These are phyloP conservation scores for Microdochium trichocladiopsis DNA, from an alignment of 2,329 filamentous ascomycete species.

Conservation along the genomic window DNA sequence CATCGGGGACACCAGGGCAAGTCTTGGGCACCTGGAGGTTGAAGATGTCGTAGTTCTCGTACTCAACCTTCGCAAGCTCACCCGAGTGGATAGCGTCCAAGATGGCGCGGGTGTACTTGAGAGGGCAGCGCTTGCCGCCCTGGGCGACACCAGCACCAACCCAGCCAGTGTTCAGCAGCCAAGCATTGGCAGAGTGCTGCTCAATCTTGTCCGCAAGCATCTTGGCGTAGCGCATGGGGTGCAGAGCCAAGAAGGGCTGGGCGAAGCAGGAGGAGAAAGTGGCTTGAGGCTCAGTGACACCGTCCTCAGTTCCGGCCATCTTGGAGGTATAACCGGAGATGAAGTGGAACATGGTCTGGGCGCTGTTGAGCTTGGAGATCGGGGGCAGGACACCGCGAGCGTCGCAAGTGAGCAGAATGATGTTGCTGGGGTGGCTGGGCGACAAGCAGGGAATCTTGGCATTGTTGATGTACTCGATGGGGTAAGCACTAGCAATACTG, in stretches of 20 bases:
- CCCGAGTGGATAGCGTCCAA: slow-evolving; percentile 97
- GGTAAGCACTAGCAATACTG: slow-evolving; percentile 60
- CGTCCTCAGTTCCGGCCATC: slow-evolving; percentile 98
- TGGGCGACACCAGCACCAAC: slow-evolving; percentile 75
- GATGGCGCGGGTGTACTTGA: slow-evolving; percentile 98
- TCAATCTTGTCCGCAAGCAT: slow-evolving; percentile 99
- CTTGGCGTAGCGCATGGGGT: slow-evolving; percentile 97
- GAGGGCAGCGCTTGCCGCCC: slow-evolving; percentile 91
- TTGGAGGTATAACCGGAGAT: slow-evolving; percentile 99
- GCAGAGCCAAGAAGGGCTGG: slow-evolving; percentile 95
- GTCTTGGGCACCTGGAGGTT: slow-evolving; percentile 92
- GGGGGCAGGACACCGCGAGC: slow-evolving; percentile 94
- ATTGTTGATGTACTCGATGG: slow-evolving; percentile 98
- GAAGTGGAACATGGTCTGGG: slow-evolving; percentile 99
- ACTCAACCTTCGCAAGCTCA: slow-evolving; percentile 87
- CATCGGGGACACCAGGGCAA: slow-evolving; percentile 81
- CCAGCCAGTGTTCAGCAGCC: slow-evolving; percentile 79
- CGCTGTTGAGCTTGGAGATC: slow-evolving; percentile 90
- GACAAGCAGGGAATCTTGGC: slow-evolving; percentile 97
- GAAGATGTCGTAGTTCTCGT: slow-evolving; percentile 93
- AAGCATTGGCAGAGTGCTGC: slow-evolving; percentile 89
- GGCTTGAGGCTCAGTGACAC: slow-evolving; percentile 92
- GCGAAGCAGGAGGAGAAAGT: slow-evolving; percentile 99
- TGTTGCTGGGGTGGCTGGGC: slow-evolving; percentile 85
- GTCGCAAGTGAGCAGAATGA: slow-evolving; percentile 96